Conservation (phyloP, 148 eudicot species). For the Fagopyrum esculentum region DNA sequence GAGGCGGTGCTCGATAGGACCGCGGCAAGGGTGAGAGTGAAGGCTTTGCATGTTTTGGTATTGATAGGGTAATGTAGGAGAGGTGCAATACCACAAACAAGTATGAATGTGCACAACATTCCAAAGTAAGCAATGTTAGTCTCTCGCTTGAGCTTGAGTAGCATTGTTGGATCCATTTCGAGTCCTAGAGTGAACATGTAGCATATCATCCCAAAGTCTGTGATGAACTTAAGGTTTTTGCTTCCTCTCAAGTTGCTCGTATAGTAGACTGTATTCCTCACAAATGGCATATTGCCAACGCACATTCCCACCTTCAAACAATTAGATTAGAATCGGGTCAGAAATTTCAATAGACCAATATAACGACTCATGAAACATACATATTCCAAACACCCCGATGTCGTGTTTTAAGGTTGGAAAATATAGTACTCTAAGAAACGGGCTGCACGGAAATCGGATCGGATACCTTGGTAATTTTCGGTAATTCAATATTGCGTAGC, state of each 20-base stretch:
- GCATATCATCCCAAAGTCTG: conserved; percentile 74
- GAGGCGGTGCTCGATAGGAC: conserved; percentile 67
- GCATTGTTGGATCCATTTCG: conserved; percentile 56
- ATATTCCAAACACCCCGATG: too few species aligned
- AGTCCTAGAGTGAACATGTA: conserved; percentile 83
- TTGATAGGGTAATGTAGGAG: conserved; percentile 23
- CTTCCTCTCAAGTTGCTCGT: conserved; percentile 15
- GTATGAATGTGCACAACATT: conserved; percentile 50
- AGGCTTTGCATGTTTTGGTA: conserved; percentile 12
- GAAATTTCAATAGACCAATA: too few species aligned
- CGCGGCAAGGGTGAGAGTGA: conserved; percentile 45
- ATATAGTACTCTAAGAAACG: too few species aligned
- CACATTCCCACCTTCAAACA: conserved; percentile 63
- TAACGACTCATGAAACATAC: not conserved
- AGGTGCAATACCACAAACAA: conserved; percentile 34
- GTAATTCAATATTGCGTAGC: too few species aligned
- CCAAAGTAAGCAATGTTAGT: conserved; percentile 55
- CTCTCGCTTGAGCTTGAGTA: conserved; percentile 43
- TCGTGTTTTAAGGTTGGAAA: too few species aligned
- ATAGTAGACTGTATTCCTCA: conserved; percentile 15
- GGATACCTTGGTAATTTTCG: too few species aligned
- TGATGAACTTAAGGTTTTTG: conserved; percentile 39
- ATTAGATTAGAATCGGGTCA: not conserved
- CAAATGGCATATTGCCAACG: conserved; percentile 33
- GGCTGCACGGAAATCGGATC: not conserved